These are phyloP conservation scores for Gomphus bonarii DNA, from an alignment of 1,284 basidiomycete genomes.

Conservation along the genomic window DNA sequence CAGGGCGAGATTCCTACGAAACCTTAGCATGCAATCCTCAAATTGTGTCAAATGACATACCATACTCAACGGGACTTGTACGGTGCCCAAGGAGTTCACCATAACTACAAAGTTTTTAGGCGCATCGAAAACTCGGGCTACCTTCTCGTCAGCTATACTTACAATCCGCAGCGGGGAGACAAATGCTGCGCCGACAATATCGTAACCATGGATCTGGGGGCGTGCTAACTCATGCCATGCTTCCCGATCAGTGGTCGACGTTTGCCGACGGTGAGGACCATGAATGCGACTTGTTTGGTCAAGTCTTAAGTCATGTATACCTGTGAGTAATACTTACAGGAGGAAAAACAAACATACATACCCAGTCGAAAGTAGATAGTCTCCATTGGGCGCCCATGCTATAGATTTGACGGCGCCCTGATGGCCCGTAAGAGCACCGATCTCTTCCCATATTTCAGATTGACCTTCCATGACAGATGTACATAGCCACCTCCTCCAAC, in stretches of 20 bases:
- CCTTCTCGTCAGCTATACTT: constrained; percentile 89
- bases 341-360: constrained; percentile 25
- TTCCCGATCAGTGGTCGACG: constrained; percentile 15
- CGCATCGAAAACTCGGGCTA: constrained; percentile 83
- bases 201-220: constrained; percentile 93
- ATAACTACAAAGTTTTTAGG: constrained; percentile 67
- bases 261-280: constrained; percentile 30
- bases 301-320: constrained; percentile 32
- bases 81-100: constrained; percentile 30
- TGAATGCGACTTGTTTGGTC: constrained; percentile 90
- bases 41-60: background rate
- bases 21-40: background rate
- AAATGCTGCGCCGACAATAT: constrained; percentile 74
- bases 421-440: constrained; percentile 76
- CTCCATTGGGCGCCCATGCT: constrained; percentile 75
- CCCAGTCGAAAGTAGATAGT: constrained; percentile 79
- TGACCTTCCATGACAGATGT: constrained; percentile 24
- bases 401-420: constrained; percentile 67
- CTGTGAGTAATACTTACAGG: background rate
- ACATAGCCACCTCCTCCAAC: constrained; percentile 77
- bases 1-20: constrained; percentile 30
- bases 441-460: constrained; percentile 51
- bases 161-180: constrained; percentile 69
- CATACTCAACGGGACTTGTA: constrained; percentile 4
- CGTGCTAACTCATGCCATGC: constrained; percentile 82